phyloP scores from a whole-genome alignment of 768 basidiomycete species.

The Multifurca ochricompacta region DNA sequence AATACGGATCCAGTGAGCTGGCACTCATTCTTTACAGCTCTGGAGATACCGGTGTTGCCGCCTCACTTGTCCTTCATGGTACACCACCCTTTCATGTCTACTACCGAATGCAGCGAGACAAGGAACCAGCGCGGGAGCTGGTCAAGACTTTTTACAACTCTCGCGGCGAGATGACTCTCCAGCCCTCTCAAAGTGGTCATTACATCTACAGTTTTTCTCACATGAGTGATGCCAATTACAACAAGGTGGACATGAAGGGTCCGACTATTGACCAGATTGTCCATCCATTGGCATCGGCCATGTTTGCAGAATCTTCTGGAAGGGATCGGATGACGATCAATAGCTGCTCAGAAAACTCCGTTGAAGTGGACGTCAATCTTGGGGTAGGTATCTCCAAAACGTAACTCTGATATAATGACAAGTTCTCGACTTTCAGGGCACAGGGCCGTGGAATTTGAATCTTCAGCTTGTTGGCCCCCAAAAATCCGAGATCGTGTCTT shows the following conservation, averaged over 20 bases:
- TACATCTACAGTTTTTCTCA: conserved; percentile 77
- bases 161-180: conserved; percentile 72
- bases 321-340: conserved; percentile 50
- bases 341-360: conserved; percentile 71
- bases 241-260: conserved; percentile 62
- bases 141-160: conserved; percentile 57
- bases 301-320: conserved; percentile 43
- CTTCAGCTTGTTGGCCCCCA: conserved; percentile 73
- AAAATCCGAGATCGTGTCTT: conserved; percentile 48
- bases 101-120: conserved; percentile 68
- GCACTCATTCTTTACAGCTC: conserved; percentile 42
- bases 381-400: conserved; percentile 39
- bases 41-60: conserved; percentile 87
- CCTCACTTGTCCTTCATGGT: conserved; percentile 78
- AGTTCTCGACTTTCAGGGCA: conserved; percentile 46
- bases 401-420: not conserved
- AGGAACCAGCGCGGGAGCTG: conserved; percentile 51
- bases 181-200: conserved; percentile 84
- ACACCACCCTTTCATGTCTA: conserved; percentile 83
- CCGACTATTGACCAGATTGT: conserved; percentile 82
- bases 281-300: conserved; percentile 78
- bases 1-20: not conserved
- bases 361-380: conserved; percentile 76
- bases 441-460: conserved; percentile 83
- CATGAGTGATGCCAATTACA: conserved; percentile 81